These are phyloP conservation scores for Saccharomyces hybrid DNA, from an alignment of 1,139 yeast genomes.

Conservation along the genomic window DNA sequence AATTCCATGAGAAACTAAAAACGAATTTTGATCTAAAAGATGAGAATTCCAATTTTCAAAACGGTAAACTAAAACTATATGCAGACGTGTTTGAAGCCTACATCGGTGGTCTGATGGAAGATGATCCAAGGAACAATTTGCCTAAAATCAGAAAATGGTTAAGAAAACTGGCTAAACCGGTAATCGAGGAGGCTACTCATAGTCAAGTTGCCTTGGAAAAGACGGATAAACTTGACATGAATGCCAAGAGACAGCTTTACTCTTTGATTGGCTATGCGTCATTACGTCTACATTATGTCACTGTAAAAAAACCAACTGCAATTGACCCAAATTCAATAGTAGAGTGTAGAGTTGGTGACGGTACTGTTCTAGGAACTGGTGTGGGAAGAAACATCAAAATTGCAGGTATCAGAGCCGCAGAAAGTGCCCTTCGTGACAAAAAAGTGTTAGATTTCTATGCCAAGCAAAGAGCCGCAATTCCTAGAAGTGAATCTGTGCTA, in stretches of 20 bases:
- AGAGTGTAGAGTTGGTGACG: slow-evolving; percentile 55
- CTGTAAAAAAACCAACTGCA: slow-evolving; percentile 48
- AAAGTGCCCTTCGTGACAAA: slow-evolving; percentile 54
- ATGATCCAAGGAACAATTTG: slow-evolving; percentile 40
- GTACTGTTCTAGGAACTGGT: slow-evolving; percentile 58
- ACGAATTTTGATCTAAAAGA: slow-evolving; percentile 32
- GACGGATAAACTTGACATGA: slow-evolving; percentile 26
- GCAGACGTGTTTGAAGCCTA: slow-evolving; percentile 74
- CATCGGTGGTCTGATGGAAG: slow-evolving; percentile 73
- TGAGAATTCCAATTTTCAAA: slow-evolving; percentile 29
- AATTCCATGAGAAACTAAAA: slow-evolving; percentile 54
- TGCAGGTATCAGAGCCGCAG: slow-evolving; percentile 68
- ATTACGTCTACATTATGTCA: slow-evolving; percentile 57
- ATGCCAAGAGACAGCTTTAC: slow-evolving; percentile 62
- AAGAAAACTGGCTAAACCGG: slow-evolving; percentile 44
- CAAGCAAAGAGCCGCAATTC: slow-evolving; percentile 51
- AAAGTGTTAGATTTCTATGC: slow-evolving; percentile 58
- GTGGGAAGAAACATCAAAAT: slow-evolving; percentile 53
- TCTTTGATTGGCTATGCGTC: slow-evolving; percentile 73
- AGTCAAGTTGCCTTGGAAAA: slow-evolving; percentile 19
- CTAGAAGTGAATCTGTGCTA: slow-evolving; percentile 41
- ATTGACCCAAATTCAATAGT: slow-evolving; percentile 45
- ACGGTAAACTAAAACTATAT: slow-evolving; percentile 31
- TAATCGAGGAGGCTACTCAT: slow-evolving; percentile 35
- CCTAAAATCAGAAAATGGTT: slow-evolving; percentile 56